Base-by-base conservation (phyloP, 1,139 yeast genomes). In the Lodderomyces theae region DNA sequence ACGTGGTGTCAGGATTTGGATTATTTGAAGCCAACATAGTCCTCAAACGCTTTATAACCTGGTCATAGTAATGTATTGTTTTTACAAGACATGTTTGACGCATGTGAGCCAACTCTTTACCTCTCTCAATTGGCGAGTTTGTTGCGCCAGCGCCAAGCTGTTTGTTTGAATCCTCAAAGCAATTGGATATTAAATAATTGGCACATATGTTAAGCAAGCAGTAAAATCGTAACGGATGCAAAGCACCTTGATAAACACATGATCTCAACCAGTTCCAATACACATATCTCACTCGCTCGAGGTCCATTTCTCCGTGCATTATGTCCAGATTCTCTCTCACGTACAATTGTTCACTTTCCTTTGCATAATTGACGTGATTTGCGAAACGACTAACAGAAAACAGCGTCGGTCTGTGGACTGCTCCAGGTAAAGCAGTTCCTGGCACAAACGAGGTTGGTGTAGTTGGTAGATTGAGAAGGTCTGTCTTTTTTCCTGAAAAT, bases 171-270 rank as follows among this genome's bases (percentile, higher is more conserved):
- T 51, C 56, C 37, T 57, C 57, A 44, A 65, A 61, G 35, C 59
- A 54, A 42, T 60, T 69, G 26, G 72, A 59, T 23, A 68, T 62
- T 39, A 70, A 51, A 45, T 65, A 70, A 49, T 70, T 70, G 17
- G 74, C 64, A 26, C 72, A 64, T 39, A 70, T 58, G 45, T 69
- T 69, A 29, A 66, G 42, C 44, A 70, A 60, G 43, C 73, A 66
- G 50, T 65, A 61, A 44, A 69, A 67, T 68, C 68, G 63, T 37
- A 64, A 45, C 18, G 55, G 56, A 0, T 57, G 52, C 13, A 44
- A 39, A 43, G 47, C 54, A 17, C 69, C 59, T 17, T 52, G 52
- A 44, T 47, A 61, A 9, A 67, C 49, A 38, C 68, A 67, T 6
- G 66, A 64, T 35, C 57, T 58, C 28, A 70, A 50, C 74, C 74